A percentile compares a stretch with the other conserved stretches of the same genome.
phyloP scores from a whole-genome alignment of 164 flowering plant species.

The Dillenia turbinata region DNA sequence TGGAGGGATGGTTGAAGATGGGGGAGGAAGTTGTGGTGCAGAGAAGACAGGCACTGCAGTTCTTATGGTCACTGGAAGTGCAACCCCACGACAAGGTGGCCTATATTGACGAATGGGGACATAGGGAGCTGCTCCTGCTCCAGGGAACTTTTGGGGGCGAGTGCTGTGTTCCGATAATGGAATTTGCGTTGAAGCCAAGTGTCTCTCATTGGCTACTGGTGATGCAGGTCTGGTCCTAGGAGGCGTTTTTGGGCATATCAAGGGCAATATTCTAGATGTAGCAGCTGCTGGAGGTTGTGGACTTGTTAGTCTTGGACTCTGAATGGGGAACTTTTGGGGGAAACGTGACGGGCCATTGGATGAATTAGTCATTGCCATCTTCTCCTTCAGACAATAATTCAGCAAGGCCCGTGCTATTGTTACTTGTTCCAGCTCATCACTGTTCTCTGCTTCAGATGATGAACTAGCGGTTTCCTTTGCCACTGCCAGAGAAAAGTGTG shows the following conservation, averaged over 20 bases:
- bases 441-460: constrained; percentile 63
- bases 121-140: constrained; percentile 66
- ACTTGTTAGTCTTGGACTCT: constrained; percentile 48
- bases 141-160: constrained; percentile 52
- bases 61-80: constrained; percentile 87
- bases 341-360: constrained; percentile 41
- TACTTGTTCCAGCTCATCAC: constrained; percentile 85
- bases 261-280: constrained; percentile 83
- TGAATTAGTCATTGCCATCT: constrained; percentile 40
- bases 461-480: constrained; percentile 64
- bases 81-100: constrained; percentile 52
- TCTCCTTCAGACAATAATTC: constrained; percentile 70
- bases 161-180: constrained; percentile 24
- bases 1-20: constrained; percentile 25
- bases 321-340: constrained; percentile 47
- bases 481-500: constrained; percentile 39
- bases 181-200: constrained; percentile 15
- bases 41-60: constrained; percentile 76
- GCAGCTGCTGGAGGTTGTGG: constrained; percentile 53
- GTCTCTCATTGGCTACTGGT: constrained; percentile 17
- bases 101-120: constrained; percentile 56
- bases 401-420: constrained; percentile 82
- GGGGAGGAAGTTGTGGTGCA: constrained; percentile 59
- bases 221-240: constrained; percentile 31
- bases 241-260: constrained; percentile 56